These are phyloP conservation scores for Arthroderma sp. DNA, from an alignment of 2,329 filamentous ascomycete genomes.

Conservation along the genomic window DNA sequence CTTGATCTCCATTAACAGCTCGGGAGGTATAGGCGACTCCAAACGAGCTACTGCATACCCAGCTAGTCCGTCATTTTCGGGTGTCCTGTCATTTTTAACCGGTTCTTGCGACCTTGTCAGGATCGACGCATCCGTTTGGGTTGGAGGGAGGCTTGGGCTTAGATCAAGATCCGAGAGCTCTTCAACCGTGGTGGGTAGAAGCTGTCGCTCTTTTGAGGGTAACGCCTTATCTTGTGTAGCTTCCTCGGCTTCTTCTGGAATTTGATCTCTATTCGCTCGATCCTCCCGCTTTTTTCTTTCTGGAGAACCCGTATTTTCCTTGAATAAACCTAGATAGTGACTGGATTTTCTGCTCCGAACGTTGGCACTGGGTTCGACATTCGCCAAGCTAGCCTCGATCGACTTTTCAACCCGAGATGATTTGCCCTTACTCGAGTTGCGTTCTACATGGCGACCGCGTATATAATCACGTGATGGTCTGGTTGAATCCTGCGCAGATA, in stretches of 20 bases:
- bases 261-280: slow-evolving; percentile 14
- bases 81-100: too few relatives aligned
- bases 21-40: too few relatives aligned
- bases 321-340: slow-evolving; percentile 52
- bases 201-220: neutral
- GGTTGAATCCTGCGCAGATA: too few relatives aligned
- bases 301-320: slow-evolving; percentile 45
- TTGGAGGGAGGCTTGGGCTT: too few relatives aligned
- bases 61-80: too few relatives aligned
- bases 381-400: slow-evolving; percentile 50
- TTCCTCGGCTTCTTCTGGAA: too few relatives aligned
- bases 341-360: slow-evolving; percentile 52
- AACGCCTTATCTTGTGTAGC: neutral
- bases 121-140: too few relatives aligned
- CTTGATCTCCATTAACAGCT: too few relatives aligned
- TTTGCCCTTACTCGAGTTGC: slow-evolving; percentile 25
- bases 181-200: neutral
- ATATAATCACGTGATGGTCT: neutral
- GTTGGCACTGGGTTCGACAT: slow-evolving; percentile 40
- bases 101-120: too few relatives aligned
- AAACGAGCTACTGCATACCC: too few relatives aligned
- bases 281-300: slow-evolving; percentile 39
- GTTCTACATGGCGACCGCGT: slow-evolving; percentile 1
- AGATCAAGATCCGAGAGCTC: too few relatives aligned
- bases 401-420: slow-evolving; percentile 44